Evolutionary conservation across 73 alveolate genomes (phyloP), one percentile per base, ranked within the genome.

Genomic region (Paramecium tetraurelia): DNA sequence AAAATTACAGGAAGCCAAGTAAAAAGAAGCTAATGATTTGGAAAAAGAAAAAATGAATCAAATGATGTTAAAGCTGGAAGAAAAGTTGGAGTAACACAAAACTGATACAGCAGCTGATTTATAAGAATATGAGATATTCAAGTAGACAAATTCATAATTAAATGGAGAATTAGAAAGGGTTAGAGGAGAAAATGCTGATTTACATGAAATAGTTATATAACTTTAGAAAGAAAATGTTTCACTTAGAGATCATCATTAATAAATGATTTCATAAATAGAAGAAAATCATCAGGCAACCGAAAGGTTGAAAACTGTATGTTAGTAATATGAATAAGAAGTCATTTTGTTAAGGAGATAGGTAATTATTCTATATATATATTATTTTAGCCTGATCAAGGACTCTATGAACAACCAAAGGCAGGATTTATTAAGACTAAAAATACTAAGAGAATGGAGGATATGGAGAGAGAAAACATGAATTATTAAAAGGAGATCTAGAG

Each of bases 101-200:
- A 41, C n/a, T 80, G 46, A 46, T 20, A 22, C 46, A 7, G 75
- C 46, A 18, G 38, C 48, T 11, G 90, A 80, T 43, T 40, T 16
- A 80, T 24, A 80, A 80, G 75, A 41, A 14, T 22, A 41, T 43
- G 76, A 80, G 21, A 9, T 31, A 46, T 35, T 80, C 10, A 80
- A 80, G 43, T n/a, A 80, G 35, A 44, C 46, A 22, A 35, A 38
- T 43, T 40, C 14, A 44, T 43, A 40, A 44, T 46, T 80, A 10
- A 80, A 33, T 22, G 31, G 35, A 4, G 90, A 80, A 48, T 43
- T 80, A 4, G 90, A 80, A 22, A 80, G 90, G 22, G 9, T 80
- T 7, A 80, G 90, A 46, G 90, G 90, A 44, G 90, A 80, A 80
- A 80, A 80, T 48, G 70, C 90, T 18, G 90, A 80, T 80, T 80